These are phyloP conservation scores for Akanthomyces dipterigenus DNA, from an alignment of 2,329 filamentous ascomycete genomes.

Conservation along the genomic window DNA sequence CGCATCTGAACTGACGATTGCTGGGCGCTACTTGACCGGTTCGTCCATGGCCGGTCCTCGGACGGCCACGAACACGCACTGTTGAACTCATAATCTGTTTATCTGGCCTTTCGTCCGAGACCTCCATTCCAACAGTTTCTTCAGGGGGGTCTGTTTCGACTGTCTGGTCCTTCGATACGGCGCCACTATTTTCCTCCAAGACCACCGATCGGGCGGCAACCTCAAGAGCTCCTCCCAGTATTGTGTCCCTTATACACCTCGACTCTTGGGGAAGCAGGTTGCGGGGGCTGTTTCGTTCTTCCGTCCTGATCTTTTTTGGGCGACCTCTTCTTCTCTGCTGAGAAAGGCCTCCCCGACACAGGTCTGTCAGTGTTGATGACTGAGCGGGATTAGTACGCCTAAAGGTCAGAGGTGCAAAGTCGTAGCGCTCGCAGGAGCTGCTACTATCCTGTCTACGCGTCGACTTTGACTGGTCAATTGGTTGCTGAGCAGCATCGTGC, in stretches of 20 bases:
- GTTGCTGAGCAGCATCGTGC: conserved; percentile 1
- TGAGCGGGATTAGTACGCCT: not conserved
- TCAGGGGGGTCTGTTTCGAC: not conserved
- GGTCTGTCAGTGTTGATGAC: conserved; percentile 19
- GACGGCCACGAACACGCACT: not conserved
- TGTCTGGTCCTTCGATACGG: not conserved
- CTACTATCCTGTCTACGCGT: not conserved
- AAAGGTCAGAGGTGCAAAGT: not conserved
- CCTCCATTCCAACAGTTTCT: not conserved
- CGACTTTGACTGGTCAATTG: not conserved
- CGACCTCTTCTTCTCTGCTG: conserved; percentile 23
- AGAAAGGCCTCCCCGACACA: conserved; percentile 20
- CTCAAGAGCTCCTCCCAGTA: not conserved
- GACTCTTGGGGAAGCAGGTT: not conserved
- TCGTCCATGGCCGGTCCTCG: conserved; percentile 6
- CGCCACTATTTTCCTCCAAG: not conserved
- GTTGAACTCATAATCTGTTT: not conserved
- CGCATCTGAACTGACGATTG: conserved; percentile 36
- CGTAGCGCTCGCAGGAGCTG: not conserved
- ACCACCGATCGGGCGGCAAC: not conserved
- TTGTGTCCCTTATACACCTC: not conserved
- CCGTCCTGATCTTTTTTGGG: conserved; percentile 19
- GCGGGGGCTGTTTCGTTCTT: not conserved
- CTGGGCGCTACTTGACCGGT: not conserved
- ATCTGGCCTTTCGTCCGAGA: not conserved